Percentiles rank a stretch among this genome's conserved stretches.
Evolutionary conservation across 352 stramenopile species (phyloP).

Genomic region (Hyaloperonospora arabidopsidis): DNA sequence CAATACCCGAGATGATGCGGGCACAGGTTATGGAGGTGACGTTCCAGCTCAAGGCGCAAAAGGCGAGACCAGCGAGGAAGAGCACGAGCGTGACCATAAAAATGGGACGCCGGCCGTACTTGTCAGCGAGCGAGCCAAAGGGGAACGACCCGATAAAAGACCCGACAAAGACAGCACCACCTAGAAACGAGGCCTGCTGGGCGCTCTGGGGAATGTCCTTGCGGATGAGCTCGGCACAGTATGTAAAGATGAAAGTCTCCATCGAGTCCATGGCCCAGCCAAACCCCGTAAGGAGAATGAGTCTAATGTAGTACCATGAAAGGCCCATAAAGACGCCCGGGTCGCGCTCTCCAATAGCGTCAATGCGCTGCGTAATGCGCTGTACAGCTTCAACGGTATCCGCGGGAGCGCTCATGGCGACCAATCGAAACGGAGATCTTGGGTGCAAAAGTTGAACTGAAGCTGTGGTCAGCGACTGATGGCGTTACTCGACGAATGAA

Average conservation of each 20-base stretch:
- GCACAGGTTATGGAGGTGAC: slow-evolving; percentile 46
- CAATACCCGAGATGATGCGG: slow-evolving; percentile 57
- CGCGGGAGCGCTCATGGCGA: neutral
- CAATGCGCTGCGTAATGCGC: slow-evolving; percentile 58
- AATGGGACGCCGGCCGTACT: slow-evolving; percentile 53
- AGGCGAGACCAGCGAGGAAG: slow-evolving; percentile 40
- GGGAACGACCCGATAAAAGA: slow-evolving; percentile 56
- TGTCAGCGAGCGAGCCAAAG: slow-evolving; percentile 53
- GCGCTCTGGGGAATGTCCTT: slow-evolving; percentile 38
- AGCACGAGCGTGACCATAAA: slow-evolving; percentile 65
- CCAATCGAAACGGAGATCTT: too few species aligned
- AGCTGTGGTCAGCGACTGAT: too few species aligned
- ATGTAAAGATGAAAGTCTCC: slow-evolving; percentile 68
- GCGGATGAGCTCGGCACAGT: slow-evolving; percentile 33
- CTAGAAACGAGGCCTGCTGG: slow-evolving; percentile 35
- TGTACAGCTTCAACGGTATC: slow-evolving; percentile 47
- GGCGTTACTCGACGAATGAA: too few species aligned
- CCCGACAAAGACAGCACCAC: slow-evolving; percentile 49
- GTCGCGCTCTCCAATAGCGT: slow-evolving; percentile 50
- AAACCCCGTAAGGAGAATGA: slow-evolving; percentile 58
- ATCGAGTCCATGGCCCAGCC: slow-evolving; percentile 73
- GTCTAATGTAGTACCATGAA: slow-evolving; percentile 60
- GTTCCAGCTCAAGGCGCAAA: slow-evolving; percentile 46
- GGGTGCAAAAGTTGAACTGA: too few species aligned
- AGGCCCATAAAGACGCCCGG: slow-evolving; percentile 42